A percentile compares a stretch with the other conserved stretches of the same genome.
phyloP scores from a whole-genome alignment of 1,284 basidiomycete genomes.

The Pascua sp. region DNA sequence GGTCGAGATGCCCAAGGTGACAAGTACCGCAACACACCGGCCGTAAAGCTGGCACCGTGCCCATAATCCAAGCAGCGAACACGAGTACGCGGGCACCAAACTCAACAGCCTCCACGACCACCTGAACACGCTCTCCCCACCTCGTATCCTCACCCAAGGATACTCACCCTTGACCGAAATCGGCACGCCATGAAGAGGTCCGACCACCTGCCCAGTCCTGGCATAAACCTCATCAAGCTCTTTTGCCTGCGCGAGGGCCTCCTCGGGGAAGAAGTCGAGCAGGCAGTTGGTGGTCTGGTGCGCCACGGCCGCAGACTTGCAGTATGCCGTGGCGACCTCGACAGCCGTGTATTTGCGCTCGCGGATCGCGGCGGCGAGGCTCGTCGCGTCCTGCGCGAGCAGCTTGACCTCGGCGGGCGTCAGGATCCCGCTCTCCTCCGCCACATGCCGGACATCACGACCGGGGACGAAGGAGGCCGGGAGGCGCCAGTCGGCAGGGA shows the following conservation, averaged over 20 bases:
- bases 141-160: too few relatives aligned
- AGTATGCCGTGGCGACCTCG: conserved; percentile 32
- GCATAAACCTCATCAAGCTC: conserved; percentile 59
- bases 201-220: conserved; percentile 54
- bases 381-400: conserved; percentile 37
- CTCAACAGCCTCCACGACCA: too few relatives aligned
- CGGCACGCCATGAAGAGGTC: conserved; percentile 62
- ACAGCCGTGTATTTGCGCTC: conserved; percentile 23
- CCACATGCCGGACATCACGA: conserved; percentile 13
- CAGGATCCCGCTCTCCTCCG: conserved; percentile 19
- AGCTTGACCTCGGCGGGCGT: conserved; percentile 27
- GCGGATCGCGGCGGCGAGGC: conserved; percentile 37
- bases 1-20: too few relatives aligned
- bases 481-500: conserved; percentile 17
- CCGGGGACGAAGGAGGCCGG: background rate
- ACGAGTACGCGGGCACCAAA: background rate
- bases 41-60: too few relatives aligned
- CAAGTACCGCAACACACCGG: too few relatives aligned
- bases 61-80: too few relatives aligned
- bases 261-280: conserved; percentile 65
- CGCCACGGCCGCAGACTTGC: conserved; percentile 26
- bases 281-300: conserved; percentile 59
- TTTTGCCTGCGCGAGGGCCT: conserved; percentile 58
- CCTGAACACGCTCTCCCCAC: background rate
- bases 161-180: conserved; percentile 56